These are phyloP conservation scores for Collariella sp. DNA, from an alignment of 495 filamentous ascomycete genomes.

Conservation along the genomic window DNA sequence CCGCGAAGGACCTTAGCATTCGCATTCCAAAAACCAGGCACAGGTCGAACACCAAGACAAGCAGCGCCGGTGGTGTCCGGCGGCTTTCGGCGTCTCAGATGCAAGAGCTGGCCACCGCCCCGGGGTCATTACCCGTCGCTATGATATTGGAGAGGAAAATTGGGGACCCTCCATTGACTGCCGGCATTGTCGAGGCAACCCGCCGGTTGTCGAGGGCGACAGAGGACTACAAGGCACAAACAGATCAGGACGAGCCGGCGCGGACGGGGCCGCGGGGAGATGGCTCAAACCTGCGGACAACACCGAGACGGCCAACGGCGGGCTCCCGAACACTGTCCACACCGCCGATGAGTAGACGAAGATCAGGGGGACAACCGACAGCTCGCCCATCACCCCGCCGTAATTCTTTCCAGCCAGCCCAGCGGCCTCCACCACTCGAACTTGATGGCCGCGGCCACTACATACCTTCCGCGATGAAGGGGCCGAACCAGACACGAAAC, in stretches of 20 bases:
- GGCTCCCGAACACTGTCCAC: slow-evolving; percentile 36
- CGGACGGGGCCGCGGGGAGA: neutral
- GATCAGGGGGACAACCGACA: slow-evolving; percentile 21
- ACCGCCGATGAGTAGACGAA: slow-evolving; percentile 34
- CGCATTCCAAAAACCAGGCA: slow-evolving; percentile 15
- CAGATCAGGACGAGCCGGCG: neutral
- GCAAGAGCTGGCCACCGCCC: slow-evolving; percentile 44
- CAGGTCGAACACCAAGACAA: slow-evolving; percentile 30
- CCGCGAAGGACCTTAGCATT: neutral
- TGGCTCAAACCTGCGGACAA: neutral
- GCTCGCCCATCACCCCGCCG: slow-evolving; percentile 21
- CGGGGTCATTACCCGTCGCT: slow-evolving; percentile 42
- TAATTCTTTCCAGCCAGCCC: slow-evolving; percentile 26
- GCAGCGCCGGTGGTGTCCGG: slow-evolving; percentile 34
- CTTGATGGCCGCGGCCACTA: slow-evolving; percentile 20
- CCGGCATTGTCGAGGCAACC: slow-evolving; percentile 27
- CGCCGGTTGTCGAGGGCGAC: slow-evolving; percentile 20
- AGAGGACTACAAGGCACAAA: slow-evolving; percentile 16
- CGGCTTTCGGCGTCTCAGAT: slow-evolving; percentile 51
- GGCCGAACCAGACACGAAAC: slow-evolving; percentile 2
- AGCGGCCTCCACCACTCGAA: slow-evolving; percentile 25
- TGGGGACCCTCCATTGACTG: slow-evolving; percentile 28
- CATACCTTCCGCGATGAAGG: slow-evolving; percentile 8
- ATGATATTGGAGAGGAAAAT: slow-evolving; percentile 19
- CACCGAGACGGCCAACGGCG: slow-evolving; percentile 11